These are phyloP conservation scores for Syzygium oleosum DNA, from an alignment of 345 rosid genomes.

Conservation along the genomic window DNA sequence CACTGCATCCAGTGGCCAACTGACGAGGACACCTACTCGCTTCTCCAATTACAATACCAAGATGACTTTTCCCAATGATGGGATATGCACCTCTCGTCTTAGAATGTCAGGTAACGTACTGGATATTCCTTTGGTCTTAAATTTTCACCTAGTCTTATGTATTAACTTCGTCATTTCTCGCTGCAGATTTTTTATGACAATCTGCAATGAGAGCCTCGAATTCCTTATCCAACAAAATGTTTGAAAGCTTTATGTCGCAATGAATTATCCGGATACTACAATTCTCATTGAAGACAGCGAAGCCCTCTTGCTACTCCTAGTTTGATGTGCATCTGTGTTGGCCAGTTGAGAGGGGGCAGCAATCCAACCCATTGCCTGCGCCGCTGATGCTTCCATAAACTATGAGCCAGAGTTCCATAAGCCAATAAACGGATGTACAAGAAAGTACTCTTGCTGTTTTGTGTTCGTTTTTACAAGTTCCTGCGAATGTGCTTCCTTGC, in stretches of 20 bases:
- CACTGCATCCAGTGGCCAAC: neutral
- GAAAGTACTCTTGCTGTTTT: neutral
- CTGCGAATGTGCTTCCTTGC: neutral
- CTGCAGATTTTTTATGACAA: neutral
- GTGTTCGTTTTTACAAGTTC: neutral
- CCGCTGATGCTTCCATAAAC: neutral
- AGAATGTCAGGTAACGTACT: slow-evolving; percentile 64
- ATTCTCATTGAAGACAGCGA: neutral
- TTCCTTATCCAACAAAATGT: neutral
- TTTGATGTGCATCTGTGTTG: neutral
- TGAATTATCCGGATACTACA: neutral
- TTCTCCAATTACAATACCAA: slow-evolving; percentile 85
- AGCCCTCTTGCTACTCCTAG: neutral
- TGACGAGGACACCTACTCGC: slow-evolving; percentile 44
- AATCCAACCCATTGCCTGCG: neutral
- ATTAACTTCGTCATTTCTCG: neutral
- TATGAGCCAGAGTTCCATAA: neutral
- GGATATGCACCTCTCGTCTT: slow-evolving; percentile 90
- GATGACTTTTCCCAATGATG: slow-evolving; percentile 98
- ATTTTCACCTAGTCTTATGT: neutral
- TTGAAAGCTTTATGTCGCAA: neutral
- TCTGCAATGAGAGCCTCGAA: neutral
- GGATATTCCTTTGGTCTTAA: neutral
- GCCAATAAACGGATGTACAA: neutral
- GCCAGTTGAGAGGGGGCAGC: neutral